Conservation (phyloP, 495 filamentous ascomycete genomes). For the Rostrohypoxylon terebratum region DNA sequence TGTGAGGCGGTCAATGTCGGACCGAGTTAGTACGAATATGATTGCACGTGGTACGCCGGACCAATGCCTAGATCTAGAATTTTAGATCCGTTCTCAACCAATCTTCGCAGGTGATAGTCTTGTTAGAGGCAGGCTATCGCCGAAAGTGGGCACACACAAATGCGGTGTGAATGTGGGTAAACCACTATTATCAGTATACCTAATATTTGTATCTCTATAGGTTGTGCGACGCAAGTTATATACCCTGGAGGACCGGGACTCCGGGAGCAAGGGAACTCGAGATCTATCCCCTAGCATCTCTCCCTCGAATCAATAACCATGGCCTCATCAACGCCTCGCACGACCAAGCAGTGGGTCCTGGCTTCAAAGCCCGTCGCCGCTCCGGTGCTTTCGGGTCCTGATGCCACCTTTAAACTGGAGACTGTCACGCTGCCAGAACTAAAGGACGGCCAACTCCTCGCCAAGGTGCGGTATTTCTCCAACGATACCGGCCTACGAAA, state of each 20-base stretch:
- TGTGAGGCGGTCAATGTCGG: conserved; percentile 5
- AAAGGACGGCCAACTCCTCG: conserved; percentile 41
- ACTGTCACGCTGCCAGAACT: conserved; percentile 57
- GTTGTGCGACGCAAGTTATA: not conserved
- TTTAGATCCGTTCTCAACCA: not conserved
- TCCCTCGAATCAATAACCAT: conserved; percentile 23
- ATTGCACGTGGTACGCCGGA: not conserved
- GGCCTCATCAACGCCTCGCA: conserved; percentile 22
- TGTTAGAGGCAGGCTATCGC: not conserved
- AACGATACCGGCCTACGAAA: conserved; percentile 75
- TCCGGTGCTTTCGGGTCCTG: conserved; percentile 47
- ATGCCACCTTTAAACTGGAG: conserved; percentile 59
- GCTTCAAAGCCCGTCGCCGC: conserved; percentile 49
- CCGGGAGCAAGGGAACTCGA: conserved; percentile 9
- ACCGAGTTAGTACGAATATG: not conserved
- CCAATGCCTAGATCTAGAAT: not conserved
- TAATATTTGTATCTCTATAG: not conserved
- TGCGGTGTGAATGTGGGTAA: not conserved
- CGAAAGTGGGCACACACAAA: not conserved
- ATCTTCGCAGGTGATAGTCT: not conserved
- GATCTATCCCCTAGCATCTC: conserved; percentile 13
- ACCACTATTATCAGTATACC: conserved; percentile 1
- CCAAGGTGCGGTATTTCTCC: conserved; percentile 68
- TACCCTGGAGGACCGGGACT: conserved; percentile 9
- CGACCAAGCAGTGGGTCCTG: conserved; percentile 55